Evolutionary conservation across 2,329 filamentous ascomycete genomes (phyloP).

Genomic region (Phialemoniopsis sp.): DNA sequence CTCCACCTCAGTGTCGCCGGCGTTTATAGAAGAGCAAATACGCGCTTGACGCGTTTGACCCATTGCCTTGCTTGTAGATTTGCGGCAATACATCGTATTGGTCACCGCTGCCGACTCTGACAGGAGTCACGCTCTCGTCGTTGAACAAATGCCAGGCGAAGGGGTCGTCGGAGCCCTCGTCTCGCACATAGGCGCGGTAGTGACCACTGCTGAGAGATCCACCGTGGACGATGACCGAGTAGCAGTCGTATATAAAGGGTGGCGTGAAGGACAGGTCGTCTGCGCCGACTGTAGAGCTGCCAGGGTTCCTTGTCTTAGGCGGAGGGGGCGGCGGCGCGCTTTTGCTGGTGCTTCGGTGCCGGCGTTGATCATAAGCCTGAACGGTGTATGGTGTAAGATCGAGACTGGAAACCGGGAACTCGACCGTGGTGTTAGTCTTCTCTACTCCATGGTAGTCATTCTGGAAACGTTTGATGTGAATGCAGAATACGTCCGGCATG

Average conservation of each 20-base stretch:
- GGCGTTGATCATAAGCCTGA: slow-evolving; percentile 5
- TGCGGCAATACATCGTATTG: neutral
- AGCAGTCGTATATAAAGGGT: slow-evolving; percentile 78
- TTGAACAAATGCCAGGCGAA: neutral
- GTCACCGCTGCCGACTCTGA: neutral
- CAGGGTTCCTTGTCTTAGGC: neutral
- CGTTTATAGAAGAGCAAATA: neutral
- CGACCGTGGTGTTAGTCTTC: slow-evolving; percentile 69
- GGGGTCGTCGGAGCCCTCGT: slow-evolving; percentile 33
- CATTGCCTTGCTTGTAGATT: neutral
- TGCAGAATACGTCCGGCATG: slow-evolving; percentile 72
- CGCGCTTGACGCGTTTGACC: neutral
- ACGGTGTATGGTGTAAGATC: slow-evolving; percentile 42
- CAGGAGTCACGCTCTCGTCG: neutral
- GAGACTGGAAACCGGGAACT: slow-evolving; percentile 72
- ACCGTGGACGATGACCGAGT: slow-evolving; percentile 81
- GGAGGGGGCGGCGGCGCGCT: too few species aligned
- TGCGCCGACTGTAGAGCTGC: slow-evolving; percentile 2
- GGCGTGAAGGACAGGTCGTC: slow-evolving; percentile 35
- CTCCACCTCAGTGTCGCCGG: neutral
- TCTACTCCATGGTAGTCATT: slow-evolving; percentile 31
- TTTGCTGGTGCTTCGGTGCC: too few species aligned
- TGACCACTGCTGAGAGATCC: slow-evolving; percentile 67
- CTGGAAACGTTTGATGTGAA: slow-evolving; percentile 65
- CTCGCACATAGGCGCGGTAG: slow-evolving; percentile 69